Base-by-base conservation (phyloP, 1,284 basidiomycete species). In the Ganoderma boninense region DNA sequence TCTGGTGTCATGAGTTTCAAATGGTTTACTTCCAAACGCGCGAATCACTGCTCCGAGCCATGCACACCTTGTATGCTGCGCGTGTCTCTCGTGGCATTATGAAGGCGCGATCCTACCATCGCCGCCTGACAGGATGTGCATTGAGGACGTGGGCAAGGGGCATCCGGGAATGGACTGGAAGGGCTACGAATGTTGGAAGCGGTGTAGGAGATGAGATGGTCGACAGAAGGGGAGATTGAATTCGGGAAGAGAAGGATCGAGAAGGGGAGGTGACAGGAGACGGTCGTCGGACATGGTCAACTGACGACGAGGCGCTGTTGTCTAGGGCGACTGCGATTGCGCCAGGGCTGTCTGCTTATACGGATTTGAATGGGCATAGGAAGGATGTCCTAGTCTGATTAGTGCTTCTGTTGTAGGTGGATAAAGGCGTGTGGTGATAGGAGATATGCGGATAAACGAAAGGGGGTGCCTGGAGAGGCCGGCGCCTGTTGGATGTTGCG, bases 221-320 rank as follows among this genome's bases (percentile, higher is more conserved):
- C 44, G 61, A 59, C 56, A 69, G 46, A 60, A 62, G 26, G 44
- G 49, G 62, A 56, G 57, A 64, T 60, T 20, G 64, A 65, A 66
- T 69, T 70, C 63, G 63, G 65, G 59, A 56, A 49, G 40, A 61
- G 40, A 61, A 43, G 60, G 23, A n/a, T n/a, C n/a, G n/a, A n/a
- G n/a, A n/a, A n/a, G n/a, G 60, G 40, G 20, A 26, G 23, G 29
- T n/a, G 57, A 43, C 23, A 23, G 60, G 60, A 42, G 40, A 61
- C 40, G 60, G n/a, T 42, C 52, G 66, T 64, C 62, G 67, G 59
- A 63, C 49, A 64, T 54, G 65, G 63, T 66, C 63, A 65, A 62
- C 8, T 63, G 67, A 68, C 70, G 67, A 73, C 43, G 62, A 64
- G 69, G 71, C 69, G 63, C 69, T 73, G 69, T 32, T 20, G 29